Conservation (phyloP, 2,329 filamentous ascomycete species). For the Cyanodermella asteris region DNA sequence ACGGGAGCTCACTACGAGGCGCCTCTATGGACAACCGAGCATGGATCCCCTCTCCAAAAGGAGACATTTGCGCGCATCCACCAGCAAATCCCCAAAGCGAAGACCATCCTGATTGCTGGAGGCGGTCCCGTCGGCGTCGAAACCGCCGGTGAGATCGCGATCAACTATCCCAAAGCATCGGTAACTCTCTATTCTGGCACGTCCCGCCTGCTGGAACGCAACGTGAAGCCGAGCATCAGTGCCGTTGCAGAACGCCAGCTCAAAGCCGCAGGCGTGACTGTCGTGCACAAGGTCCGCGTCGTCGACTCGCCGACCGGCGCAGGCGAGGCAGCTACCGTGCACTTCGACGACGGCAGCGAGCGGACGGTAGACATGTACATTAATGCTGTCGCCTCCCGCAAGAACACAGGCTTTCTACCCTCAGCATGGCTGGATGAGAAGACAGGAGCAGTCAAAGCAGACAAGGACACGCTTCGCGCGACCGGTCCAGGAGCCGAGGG, state of each 20-base stretch:
- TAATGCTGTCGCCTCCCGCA: conserved; percentile 27
- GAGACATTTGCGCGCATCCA: conserved; percentile 16
- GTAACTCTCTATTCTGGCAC: conserved; percentile 8
- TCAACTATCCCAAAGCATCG: conserved; percentile 14
- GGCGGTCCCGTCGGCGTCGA: conserved; percentile 28
- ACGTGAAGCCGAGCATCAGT: conserved; percentile 18
- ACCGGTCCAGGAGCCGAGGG: conserved; percentile 22
- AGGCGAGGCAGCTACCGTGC: conserved; percentile 20
- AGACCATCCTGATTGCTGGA: conserved; percentile 25
- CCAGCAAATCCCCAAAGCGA: conserved; percentile 15
- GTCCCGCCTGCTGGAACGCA: conserved; percentile 18
- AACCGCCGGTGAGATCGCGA: conserved; percentile 18
- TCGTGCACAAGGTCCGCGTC: conserved; percentile 19
- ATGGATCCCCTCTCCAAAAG: conserved; percentile 16
- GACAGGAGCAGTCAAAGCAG: conserved; percentile 28
- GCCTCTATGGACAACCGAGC: conserved; percentile 22
- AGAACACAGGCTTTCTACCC: conserved; percentile 32
- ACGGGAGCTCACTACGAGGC: conserved; percentile 28
- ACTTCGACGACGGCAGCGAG: conserved; percentile 23
- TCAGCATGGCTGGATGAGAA: conserved; percentile 20
- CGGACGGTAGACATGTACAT: conserved; percentile 30
- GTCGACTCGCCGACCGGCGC: conserved; percentile 10
- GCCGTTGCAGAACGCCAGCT: conserved; percentile 24
- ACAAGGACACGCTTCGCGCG: conserved; percentile 22
- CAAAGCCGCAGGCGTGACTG: conserved; percentile 23